These are phyloP conservation scores for Plasmodium knowlesi DNA, from an alignment of 169 alveolate species.

Conservation along the genomic window DNA sequence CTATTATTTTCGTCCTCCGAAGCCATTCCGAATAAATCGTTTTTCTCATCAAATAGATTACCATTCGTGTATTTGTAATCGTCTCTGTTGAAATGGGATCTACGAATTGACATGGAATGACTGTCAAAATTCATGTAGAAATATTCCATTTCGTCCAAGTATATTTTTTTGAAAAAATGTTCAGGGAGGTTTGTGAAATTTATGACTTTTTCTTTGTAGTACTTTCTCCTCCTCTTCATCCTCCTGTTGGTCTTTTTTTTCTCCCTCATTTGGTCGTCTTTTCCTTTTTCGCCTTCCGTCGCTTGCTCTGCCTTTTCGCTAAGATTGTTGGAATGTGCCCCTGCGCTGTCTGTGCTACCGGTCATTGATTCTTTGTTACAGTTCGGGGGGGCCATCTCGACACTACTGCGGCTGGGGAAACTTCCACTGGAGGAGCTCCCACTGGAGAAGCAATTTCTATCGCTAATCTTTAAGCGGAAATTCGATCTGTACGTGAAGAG, in stretches of 20 bases:
- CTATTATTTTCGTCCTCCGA: background rate
- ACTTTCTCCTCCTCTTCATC: constrained; percentile 10
- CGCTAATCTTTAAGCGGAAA: constrained; percentile 48
- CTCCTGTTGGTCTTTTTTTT: background rate
- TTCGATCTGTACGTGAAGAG: constrained; percentile 66
- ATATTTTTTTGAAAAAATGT: constrained; percentile 47
- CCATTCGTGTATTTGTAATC: background rate
- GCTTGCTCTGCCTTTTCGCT: background rate
- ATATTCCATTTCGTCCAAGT: constrained; percentile 44
- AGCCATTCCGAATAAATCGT: background rate
- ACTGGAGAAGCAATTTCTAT: constrained; percentile 4
- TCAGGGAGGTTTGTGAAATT: constrained; percentile 66
- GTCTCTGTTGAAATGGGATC: constrained; percentile 2
- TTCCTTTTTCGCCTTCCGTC: background rate
- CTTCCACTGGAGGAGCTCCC: background rate
- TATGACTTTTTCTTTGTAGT: constrained; percentile 35
- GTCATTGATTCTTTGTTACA: background rate
- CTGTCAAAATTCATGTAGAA: constrained; percentile 50
- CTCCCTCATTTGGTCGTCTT: background rate
- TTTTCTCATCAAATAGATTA: background rate
- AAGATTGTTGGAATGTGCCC: background rate
- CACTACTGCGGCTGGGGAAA: background rate
- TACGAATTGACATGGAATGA: background rate
- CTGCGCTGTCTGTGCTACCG: background rate
- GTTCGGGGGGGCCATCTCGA: background rate